A percentile compares a stretch with the other conserved stretches of the same genome.
Conservation (phyloP, 2,329 filamentous ascomycete species). For the Lachnellula arida region DNA sequence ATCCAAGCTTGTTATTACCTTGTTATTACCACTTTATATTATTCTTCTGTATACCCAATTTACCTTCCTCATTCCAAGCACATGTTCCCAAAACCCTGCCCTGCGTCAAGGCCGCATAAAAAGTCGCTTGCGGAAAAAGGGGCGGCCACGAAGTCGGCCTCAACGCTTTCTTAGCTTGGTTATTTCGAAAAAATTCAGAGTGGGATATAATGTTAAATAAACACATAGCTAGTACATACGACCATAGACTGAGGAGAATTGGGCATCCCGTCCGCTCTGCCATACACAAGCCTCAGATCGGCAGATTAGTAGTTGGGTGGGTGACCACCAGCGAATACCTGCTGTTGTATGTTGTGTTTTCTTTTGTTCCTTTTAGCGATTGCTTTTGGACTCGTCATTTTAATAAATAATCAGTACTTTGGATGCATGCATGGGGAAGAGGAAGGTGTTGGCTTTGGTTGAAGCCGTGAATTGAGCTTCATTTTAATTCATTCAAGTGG, state of each 20-base stretch:
- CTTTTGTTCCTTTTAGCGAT: conserved; percentile 1
- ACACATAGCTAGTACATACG: conserved; percentile 9
- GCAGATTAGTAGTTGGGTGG: conserved; percentile 25
- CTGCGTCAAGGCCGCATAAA: background rate
- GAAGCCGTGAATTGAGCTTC: too few species aligned
- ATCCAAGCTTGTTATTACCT: background rate
- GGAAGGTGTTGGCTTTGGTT: too few species aligned
- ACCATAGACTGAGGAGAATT: conserved; percentile 15
- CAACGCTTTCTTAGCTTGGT: background rate
- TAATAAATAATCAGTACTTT: background rate
- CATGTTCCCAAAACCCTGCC: too few species aligned
- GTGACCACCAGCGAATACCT: conserved; percentile 26
- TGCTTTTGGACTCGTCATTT: background rate
- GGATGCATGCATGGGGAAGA: background rate
- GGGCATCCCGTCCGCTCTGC: conserved; percentile 16
- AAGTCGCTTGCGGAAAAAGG: background rate
- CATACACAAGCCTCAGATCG: conserved; percentile 20
- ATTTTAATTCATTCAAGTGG: too few species aligned
- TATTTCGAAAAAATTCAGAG: too few species aligned
- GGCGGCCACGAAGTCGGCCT: background rate
- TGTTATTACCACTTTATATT: background rate
- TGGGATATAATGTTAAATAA: too few species aligned
- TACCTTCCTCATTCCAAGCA: too few species aligned
- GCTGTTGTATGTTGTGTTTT: conserved; percentile 26
- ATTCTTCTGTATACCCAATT: too few species aligned